These are phyloP conservation scores for Sanguinoderma infundibulare DNA, from an alignment of 1,284 basidiomycete genomes.

Conservation along the genomic window DNA sequence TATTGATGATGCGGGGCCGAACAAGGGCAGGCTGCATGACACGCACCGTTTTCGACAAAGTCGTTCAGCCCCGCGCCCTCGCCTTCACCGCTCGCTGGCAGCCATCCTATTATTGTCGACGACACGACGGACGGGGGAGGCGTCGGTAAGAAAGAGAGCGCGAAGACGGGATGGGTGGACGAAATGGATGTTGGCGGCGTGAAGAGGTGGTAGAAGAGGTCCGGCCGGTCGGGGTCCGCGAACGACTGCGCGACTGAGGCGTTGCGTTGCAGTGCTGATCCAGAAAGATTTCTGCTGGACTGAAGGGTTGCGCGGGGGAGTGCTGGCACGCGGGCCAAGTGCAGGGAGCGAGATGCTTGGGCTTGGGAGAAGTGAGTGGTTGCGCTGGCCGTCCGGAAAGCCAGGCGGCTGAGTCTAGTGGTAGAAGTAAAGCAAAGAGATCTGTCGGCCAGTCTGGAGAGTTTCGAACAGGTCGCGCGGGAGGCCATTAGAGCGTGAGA, in stretches of 20 bases:
- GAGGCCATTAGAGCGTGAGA: not conserved
- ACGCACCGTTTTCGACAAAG: conserved; percentile 67
- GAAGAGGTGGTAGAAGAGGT: conserved; percentile 71
- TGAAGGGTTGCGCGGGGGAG: not conserved
- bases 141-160: conserved; percentile 61
- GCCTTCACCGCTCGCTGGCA: conserved; percentile 55
- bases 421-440: too few relatives aligned
- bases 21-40: not conserved
- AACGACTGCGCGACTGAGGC: conserved; percentile 22
- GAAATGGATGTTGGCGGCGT: conserved; percentile 55
- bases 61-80: conserved; percentile 62
- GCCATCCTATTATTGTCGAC: conserved; percentile 68
- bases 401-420: not conserved
- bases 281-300: not conserved
- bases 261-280: not conserved
- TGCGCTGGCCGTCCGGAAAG: not conserved
- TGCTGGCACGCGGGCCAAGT: not conserved
- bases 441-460: not conserved
- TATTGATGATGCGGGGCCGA: too few relatives aligned
- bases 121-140: conserved; percentile 49
- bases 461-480: not conserved
- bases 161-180: conserved; percentile 52
- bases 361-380: not conserved
- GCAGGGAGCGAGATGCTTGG: not conserved
- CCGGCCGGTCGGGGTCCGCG: conserved; percentile 60